A percentile compares a stretch with the other conserved stretches of the same genome.
phyloP scores from a whole-genome alignment of 352 stramenopile species.

The Globisporangium splendens region DNA sequence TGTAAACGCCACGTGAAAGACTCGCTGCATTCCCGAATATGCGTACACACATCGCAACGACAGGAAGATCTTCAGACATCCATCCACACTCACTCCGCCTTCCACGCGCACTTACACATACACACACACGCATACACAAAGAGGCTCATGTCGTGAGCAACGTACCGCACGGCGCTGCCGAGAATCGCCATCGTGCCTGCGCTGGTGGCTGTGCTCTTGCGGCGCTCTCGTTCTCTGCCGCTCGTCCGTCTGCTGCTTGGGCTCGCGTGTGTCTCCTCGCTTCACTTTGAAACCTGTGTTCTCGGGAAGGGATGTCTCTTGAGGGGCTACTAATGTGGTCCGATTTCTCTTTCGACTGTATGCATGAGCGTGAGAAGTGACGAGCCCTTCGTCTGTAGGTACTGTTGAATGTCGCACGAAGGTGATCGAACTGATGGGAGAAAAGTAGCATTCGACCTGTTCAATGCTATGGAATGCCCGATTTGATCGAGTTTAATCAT shows the following conservation, averaged over 20 bases:
- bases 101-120: too few species aligned
- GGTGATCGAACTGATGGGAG: background rate
- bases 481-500: too few species aligned
- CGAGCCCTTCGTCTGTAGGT: background rate
- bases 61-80: too few species aligned
- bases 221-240: background rate
- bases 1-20: too few species aligned
- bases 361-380: background rate
- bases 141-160: background rate
- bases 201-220: background rate
- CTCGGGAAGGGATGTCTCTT: too few species aligned
- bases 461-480: too few species aligned
- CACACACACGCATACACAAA: too few species aligned
- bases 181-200: constrained; percentile 1
- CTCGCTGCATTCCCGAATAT: too few species aligned
- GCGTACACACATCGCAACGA: too few species aligned
- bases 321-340: too few species aligned
- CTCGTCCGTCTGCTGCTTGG: background rate
- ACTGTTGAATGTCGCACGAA: constrained; percentile 1
- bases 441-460: too few species aligned
- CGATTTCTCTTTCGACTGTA: background rate
- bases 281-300: background rate
- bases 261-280: background rate
- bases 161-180: constrained; percentile 9
- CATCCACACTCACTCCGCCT: too few species aligned